Evolutionary conservation across 495 filamentous ascomycete species (phyloP), one percentile per base, ranked within the genome.

Genomic region (Aspergillus sclerotioniger): DNA sequence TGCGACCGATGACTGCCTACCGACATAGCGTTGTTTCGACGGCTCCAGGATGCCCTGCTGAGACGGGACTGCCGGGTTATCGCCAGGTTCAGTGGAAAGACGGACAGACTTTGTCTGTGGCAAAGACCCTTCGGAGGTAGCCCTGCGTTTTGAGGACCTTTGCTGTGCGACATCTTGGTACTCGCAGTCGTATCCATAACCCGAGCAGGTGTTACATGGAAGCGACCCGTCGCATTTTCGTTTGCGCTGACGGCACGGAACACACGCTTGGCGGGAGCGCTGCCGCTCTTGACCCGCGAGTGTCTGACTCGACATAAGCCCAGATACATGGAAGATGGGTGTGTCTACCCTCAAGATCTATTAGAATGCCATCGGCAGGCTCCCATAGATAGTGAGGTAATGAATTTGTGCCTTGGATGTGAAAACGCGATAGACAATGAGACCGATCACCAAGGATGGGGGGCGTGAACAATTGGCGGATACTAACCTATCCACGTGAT

Each of bases 11-110:
- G 47, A 32, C 25, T 50, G 25, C 17, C 28, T 7, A 4, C 47
- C 47, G 13, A 50, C 28, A 16, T 31, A 50, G 1, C 47, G 47
- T 25, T 50, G 47, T 32, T 50, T 50, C 25, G 13, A 50, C 6
- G 47, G 47, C 47, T 50, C 47, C 47, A 50, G 10, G 25, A 50
- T 29, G 15, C 47, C 47, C 8, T 32, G 47, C 13, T 32, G 47
- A 7, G 47, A 32, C 15, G 46, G 46, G 6, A 41, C 37, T 15
- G 37, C 37, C 12, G 37, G 37, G 13, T 3, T 15, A 41, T 41
- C 37, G 37, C n/a, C 12, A 13, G 37, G 37, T 41, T 41, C 37
- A 6, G 37, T 1, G n/a, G 37, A 41, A n/a, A 41, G 8, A n/a
- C 37, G 37, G 37, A 6, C 10, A n/a, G 37, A 7, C 6, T 41